Percentiles rank a stretch among this genome's conserved stretches.
Conservation (phyloP, 2,329 filamentous ascomycete genomes). For the Fusarium oligoseptatum region DNA sequence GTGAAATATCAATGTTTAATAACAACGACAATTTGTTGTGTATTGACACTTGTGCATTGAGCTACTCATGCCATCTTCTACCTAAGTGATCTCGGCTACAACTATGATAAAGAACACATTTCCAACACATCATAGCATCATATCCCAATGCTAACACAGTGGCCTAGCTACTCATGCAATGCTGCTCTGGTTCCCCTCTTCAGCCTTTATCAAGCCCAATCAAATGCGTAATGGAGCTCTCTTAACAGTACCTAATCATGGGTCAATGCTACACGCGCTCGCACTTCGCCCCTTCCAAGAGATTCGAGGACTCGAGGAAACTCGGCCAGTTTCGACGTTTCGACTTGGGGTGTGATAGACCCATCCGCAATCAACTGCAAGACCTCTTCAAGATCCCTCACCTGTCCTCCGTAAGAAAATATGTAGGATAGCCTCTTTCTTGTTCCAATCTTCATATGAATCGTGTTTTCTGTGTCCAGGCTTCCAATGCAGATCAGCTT, state of each 20-base stretch:
- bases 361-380: conserved; percentile 30
- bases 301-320: conserved; percentile 27
- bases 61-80: background rate
- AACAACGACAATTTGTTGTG: background rate
- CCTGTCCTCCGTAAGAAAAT: conserved; percentile 59
- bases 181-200: background rate
- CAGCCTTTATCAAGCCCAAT: background rate
- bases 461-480: conserved; percentile 53
- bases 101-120: too few relatives aligned
- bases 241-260: conserved; percentile 13
- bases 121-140: too few relatives aligned
- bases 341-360: conserved; percentile 26
- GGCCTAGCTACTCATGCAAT: background rate
- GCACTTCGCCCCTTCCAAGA: conserved; percentile 14
- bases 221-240: background rate
- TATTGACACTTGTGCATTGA: background rate
- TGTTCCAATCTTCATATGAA: conserved; percentile 60
- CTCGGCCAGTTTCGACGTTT: conserved; percentile 19
- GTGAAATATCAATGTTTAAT: background rate
- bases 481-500: conserved; percentile 57
- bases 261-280: conserved; percentile 12
- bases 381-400: conserved; percentile 54
- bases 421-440: conserved; percentile 57
- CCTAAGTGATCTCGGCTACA: too few relatives aligned
- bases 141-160: too few relatives aligned